A percentile compares a stretch with the other conserved stretches of the same genome.
Evolutionary conservation across 73 alveolate species (phyloP).

Genomic region (Paramecium caudatum): DNA sequence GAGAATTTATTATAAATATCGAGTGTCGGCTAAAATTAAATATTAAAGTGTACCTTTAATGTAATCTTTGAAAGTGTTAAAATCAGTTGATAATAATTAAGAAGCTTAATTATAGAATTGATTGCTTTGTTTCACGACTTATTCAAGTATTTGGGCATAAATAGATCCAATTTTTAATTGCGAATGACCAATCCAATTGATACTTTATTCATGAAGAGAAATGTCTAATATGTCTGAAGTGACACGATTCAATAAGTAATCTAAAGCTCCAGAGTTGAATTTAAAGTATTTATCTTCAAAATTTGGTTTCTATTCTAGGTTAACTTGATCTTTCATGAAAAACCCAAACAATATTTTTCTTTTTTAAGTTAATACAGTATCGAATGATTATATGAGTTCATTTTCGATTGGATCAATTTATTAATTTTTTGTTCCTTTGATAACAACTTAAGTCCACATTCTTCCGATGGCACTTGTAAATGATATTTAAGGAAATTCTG

Average conservation of each 20-base stretch:
- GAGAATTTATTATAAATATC: slow-evolving; percentile 18
- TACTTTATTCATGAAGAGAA: slow-evolving; percentile 36
- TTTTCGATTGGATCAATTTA: slow-evolving; percentile 6
- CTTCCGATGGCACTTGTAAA: slow-evolving; percentile 23
- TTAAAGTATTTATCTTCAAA: slow-evolving; percentile 29
- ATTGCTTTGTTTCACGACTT: neutral
- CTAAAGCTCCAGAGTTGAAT: slow-evolving; percentile 12
- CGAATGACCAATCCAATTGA: slow-evolving; percentile 66
- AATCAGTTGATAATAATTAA: neutral
- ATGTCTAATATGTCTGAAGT: slow-evolving; percentile 15
- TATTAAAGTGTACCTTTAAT: neutral
- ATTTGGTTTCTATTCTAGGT: neutral
- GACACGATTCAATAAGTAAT: slow-evolving; percentile 6
- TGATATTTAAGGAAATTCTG: slow-evolving; percentile 10
- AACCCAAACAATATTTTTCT: neutral
- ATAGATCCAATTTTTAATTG: slow-evolving; percentile 21
- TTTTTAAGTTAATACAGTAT: neutral
- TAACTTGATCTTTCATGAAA: slow-evolving; percentile 15
- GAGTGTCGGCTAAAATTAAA: slow-evolving; percentile 4
- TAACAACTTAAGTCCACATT: slow-evolving; percentile 41
- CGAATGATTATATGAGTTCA: neutral
- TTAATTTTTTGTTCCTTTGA: slow-evolving; percentile 22
- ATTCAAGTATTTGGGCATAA: neutral
- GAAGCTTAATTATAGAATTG: slow-evolving; percentile 28
- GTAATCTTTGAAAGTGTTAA: slow-evolving; percentile 4